Evolutionary conservation across 2,329 filamentous ascomycete species (phyloP), one percentile per base, ranked within the genome.

Genomic region (Aureobasidium zeae): DNA sequence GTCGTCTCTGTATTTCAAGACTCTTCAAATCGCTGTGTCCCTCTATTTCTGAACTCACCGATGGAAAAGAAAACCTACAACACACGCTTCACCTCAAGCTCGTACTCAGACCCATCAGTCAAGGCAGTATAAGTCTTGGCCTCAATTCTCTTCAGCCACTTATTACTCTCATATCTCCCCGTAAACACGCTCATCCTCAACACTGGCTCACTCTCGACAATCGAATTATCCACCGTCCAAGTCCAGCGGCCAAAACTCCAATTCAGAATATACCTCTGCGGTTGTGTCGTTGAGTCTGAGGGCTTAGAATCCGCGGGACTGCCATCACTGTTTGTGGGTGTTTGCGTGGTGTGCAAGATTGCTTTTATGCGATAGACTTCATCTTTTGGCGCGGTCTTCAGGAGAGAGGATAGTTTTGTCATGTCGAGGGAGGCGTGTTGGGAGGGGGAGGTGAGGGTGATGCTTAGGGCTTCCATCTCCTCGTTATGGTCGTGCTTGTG

Each of bases 241-340:
- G 79, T 94, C 89, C 91, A 98, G 21, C 91, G 75, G 1, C 87
- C 87, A 65, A 98, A 98, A 0, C 91, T 91, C 91, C 91, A 98
- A 62, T 98, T 98, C 48, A 98, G 73, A 32, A 98, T 94, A 59
- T 91, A 95, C 44, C 84, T 72, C 12, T 63, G 62, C 15, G 62
- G 57, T n/a, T n/a, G n/a, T 2, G 62, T 63, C 7, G 57, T 52
- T 5, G 61, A 53, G 37, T 65, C 58, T n/a, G n/a, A n/a, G 13
- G 54, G 57, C 2, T 53, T 48, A 11, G 9, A 64, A 11, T 39
- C 39, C 13, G 44, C 35, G 5, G 35, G 29, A 12, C 28, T 29
- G 17, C 34, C 35, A 16, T 39, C 35, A 66, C 65, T 2, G 33
- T 39, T 28, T n/a, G 68, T 0, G 67, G 64, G 0, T 61, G 64